A percentile compares a stretch with the other conserved stretches of the same genome.
Conservation (phyloP, 441 rosid genomes). For the Erysimum pusillum region DNA sequence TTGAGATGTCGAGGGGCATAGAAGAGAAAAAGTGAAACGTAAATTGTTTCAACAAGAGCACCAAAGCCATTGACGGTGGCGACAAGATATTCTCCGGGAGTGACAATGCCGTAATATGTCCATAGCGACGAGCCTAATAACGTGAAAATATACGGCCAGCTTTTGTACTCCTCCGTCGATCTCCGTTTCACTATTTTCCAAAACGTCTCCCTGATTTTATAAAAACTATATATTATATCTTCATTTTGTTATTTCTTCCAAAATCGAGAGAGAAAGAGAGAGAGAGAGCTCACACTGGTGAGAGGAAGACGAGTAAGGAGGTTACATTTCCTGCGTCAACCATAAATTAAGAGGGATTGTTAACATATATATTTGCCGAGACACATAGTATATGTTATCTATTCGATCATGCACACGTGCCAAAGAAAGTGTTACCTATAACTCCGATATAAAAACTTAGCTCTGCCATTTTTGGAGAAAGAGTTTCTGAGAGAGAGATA, state of each 20-base stretch:
- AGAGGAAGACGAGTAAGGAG: slow-evolving; percentile 77
- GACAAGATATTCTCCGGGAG: slow-evolving; percentile 68
- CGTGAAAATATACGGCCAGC: slow-evolving; percentile 79
- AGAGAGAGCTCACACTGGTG: slow-evolving; percentile 68
- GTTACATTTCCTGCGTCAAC: slow-evolving; percentile 69
- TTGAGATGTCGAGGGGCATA: slow-evolving; percentile 64
- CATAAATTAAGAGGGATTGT: background rate
- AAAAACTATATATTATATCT: background rate
- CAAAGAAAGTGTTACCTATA: slow-evolving; percentile 51
- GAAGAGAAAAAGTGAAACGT: slow-evolving; percentile 63
- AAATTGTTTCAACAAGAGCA: slow-evolving; percentile 59
- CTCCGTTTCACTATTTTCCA: slow-evolving; percentile 62
- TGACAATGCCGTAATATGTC: slow-evolving; percentile 82
- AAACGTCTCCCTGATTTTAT: slow-evolving; percentile 60
- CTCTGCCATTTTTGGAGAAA: slow-evolving; percentile 48
- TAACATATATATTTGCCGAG: slow-evolving; percentile 2
- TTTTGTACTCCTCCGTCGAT: slow-evolving; percentile 84
- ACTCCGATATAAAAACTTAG: slow-evolving; percentile 60
- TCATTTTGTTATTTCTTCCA: slow-evolving; percentile 5
- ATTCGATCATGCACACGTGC: background rate
- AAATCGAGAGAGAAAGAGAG: background rate
- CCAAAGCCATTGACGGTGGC: slow-evolving; percentile 86
- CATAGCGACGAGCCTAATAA: slow-evolving; percentile 68
- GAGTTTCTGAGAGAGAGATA: background rate
- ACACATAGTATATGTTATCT: background rate